Base-by-base conservation (phyloP, 2,329 filamentous ascomycete genomes). In the Sclerotinia glacialis region DNA sequence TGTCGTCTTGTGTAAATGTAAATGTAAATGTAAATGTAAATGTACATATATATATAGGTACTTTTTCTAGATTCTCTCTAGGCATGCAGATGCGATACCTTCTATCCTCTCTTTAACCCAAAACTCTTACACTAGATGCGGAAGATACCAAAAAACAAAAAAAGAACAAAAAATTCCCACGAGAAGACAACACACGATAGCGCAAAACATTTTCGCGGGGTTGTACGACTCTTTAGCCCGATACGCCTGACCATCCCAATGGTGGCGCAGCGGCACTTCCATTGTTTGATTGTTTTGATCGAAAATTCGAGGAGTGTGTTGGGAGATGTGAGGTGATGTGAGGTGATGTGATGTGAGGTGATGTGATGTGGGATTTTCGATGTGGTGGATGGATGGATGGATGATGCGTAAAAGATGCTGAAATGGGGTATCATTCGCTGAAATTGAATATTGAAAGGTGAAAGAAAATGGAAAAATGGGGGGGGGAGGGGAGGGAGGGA, bases 161-260 rank as follows among this genome's bases (percentile, higher is more conserved):
- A 21, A 23, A 47, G 5, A 37, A 21, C 26, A n/a, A 64, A 50
- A 40, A 71, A 71, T 69, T 73, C 73, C 73, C 74, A 75, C 71
- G 73, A 72, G 69, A 71, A 68, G 66, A 66, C 65, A 68, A 68
- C 65, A 64, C 63, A 73, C 78, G 78, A 84, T 84, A 84, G 83
- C 82, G 83, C 78, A 80, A 72, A 76, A 79, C 82, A 85, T 84
- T 85, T 80, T 84, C 80, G 75, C 74, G 73, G 72, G 47, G 77
- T 40, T 74, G 50, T 46, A 52, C 54, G 31, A 23, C 71, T 76
- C 76, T 70, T 31, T 21, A 75, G 78, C 79, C 78, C 77, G 78
- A 78, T 78, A 81, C 78, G 78, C 79, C 79, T 75, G 54, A 79
- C 79, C 79, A 63, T 79, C 79, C 79, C 77, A 77, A 78, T 78